Conservation (phyloP, 371 early-diverging fungal genomes). For the Mucor velutinosus region DNA sequence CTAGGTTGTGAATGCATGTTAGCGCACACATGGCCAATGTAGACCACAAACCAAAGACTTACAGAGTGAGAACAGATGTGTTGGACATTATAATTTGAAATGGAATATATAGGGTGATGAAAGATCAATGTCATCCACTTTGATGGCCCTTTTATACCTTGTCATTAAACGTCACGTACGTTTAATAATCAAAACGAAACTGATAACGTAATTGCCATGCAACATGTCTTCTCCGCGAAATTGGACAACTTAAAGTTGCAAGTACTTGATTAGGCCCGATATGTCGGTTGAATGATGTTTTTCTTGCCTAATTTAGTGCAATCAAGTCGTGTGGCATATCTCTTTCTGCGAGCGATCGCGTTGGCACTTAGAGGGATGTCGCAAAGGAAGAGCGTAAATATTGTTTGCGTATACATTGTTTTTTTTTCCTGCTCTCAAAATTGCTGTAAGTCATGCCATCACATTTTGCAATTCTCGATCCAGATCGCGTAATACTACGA, state of each 20-base stretch:
- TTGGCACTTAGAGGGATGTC: no score
- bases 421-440: no score
- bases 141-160: background rate
- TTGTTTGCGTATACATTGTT: no score
- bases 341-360: no score
- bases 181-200: background rate
- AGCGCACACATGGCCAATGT: background rate
- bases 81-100: background rate
- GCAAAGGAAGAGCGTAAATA: no score
- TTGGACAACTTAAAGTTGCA: background rate
- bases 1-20: background rate
- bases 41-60: background rate
- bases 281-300: background rate
- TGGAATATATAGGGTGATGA: background rate
- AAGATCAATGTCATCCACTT: background rate
- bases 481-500: no score
- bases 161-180: background rate
- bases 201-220: background rate
- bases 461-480: no score
- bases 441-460: no score
- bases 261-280: background rate
- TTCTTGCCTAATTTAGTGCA: no score
- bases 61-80: constrained; percentile 14
- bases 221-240: background rate
- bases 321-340: no score